These are phyloP conservation scores for Suillus spraguei DNA, from an alignment of 768 basidiomycete species.

Conservation along the genomic window DNA sequence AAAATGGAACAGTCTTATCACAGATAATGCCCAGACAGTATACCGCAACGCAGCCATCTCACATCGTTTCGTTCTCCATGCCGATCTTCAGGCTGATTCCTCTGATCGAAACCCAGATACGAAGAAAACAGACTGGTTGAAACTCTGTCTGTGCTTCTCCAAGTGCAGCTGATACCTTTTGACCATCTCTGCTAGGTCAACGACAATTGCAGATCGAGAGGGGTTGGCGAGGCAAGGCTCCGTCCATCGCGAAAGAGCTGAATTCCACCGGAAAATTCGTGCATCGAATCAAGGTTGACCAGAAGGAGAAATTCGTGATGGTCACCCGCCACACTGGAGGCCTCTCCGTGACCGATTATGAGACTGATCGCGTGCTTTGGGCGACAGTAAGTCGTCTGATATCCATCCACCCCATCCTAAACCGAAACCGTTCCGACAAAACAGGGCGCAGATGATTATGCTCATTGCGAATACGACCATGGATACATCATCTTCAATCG, in stretches of 20 bases:
- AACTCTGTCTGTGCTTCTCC: constrained; percentile 49
- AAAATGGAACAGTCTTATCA: constrained; percentile 49
- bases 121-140: constrained; percentile 53
- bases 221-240: constrained; percentile 58
- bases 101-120: constrained; percentile 40
- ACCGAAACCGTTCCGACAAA: constrained; percentile 7
- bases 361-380: constrained; percentile 58
- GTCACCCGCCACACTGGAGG: constrained; percentile 59
- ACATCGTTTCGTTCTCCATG: constrained; percentile 47
- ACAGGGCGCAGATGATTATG: constrained; percentile 35
- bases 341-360: constrained; percentile 57
- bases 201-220: constrained; percentile 45
- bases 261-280: constrained; percentile 40
- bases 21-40: constrained; percentile 49
- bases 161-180: constrained; percentile 15
- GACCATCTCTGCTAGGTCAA: constrained; percentile 39
- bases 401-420: constrained; percentile 4
- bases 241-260: constrained; percentile 41
- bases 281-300: constrained; percentile 80
- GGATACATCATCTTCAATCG: constrained; percentile 78
- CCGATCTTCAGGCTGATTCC: constrained; percentile 30
- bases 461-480: constrained; percentile 73
- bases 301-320: constrained; percentile 58
- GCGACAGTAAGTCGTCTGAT: constrained; percentile 20
- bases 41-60: constrained; percentile 59